Evolutionary conservation across 1,284 basidiomycete genomes (phyloP), one percentile per base, ranked within the genome.

Genomic region (Malassezia yamatoensis): DNA sequence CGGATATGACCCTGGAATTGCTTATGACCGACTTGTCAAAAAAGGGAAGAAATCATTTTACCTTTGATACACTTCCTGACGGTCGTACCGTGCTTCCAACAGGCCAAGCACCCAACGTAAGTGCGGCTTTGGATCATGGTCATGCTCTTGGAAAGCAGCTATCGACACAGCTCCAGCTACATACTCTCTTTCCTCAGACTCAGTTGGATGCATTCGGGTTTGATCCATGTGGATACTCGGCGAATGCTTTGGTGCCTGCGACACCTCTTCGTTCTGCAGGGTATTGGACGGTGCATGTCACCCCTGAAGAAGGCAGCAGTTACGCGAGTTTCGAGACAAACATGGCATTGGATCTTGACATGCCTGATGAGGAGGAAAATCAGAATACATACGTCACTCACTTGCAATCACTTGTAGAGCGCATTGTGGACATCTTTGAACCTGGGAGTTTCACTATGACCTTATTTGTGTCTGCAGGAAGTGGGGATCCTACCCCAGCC

Each of bases 301-400:
- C 94, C 0, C 94, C 94, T 34, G 94, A 98, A 76, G 84, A 87
- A 64, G 91, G 88, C 55, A 96, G 88, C 84, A 93, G 89, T 46
- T 99, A 94, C 76, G 94, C 94, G 48, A 88, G 86, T 66, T 98
- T 98, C 78, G 94, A 99, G 78, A 94, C 90, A 78, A 99, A 99
- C 76, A 83, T 96, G n/a, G 87, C 88, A 3, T 81, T 91, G 20
- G 77, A 77, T 35, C 64, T 61, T 58, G 60, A 69, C 37, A 77
- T 32, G 46, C 33, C 40, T 24, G 20, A 43, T 4, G 34, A 20
- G 16, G 18, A 34, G 6, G 36, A 49, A 12, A 20, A 24, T 1
- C 13, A 13, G n/a, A 3, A 21, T 32, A 36, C 32, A 32, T 29
- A 34, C 5, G 20, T 18, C 32, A 34, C n/a, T 13, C 43, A 47